These are phyloP conservation scores for Pichia nakasei DNA, from an alignment of 805 yeast genomes.

Conservation along the genomic window DNA sequence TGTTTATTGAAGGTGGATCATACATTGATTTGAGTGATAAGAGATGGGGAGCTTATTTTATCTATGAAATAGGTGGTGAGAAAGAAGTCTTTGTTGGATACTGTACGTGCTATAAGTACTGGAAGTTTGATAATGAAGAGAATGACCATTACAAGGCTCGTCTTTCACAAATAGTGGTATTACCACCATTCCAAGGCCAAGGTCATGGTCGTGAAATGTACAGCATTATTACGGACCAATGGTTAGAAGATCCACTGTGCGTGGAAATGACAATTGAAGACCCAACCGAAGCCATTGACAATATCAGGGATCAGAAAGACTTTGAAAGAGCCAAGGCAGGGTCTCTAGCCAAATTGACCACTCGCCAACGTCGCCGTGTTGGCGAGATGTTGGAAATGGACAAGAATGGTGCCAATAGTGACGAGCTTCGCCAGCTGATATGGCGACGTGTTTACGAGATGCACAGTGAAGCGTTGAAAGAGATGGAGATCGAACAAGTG, in stretches of 20 bases:
- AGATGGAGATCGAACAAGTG: slow-evolving; percentile 44
- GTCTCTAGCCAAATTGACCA: no score
- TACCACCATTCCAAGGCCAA: slow-evolving; percentile 75
- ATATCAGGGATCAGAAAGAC: slow-evolving; percentile 78
- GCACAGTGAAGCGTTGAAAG: slow-evolving; percentile 69
- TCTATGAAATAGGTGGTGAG: slow-evolving; percentile 30
- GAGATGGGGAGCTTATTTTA: slow-evolving; percentile 70
- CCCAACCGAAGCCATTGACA: slow-evolving; percentile 89
- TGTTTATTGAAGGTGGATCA: slow-evolving; percentile 91
- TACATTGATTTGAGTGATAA: slow-evolving; percentile 70
- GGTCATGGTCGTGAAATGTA: slow-evolving; percentile 69
- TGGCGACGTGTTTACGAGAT: slow-evolving; percentile 69
- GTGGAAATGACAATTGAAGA: slow-evolving; percentile 85
- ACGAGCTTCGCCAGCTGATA: slow-evolving; percentile 43
- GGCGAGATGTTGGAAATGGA: slow-evolving; percentile 57
- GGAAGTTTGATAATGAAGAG: slow-evolving; percentile 50
- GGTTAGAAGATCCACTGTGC: slow-evolving; percentile 46
- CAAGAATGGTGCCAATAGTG: background rate
- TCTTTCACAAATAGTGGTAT: slow-evolving; percentile 76
- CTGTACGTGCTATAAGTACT: slow-evolving; percentile 75
- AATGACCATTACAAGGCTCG: slow-evolving; percentile 52
- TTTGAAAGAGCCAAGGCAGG: slow-evolving; percentile 36
- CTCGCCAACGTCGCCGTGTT: slow-evolving; percentile 60
- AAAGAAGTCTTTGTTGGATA: slow-evolving; percentile 59
- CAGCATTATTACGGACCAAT: slow-evolving; percentile 40